These are phyloP conservation scores for Phaeosphaeriaceae sp. DNA, from an alignment of 2,329 filamentous ascomycete genomes.

Conservation along the genomic window DNA sequence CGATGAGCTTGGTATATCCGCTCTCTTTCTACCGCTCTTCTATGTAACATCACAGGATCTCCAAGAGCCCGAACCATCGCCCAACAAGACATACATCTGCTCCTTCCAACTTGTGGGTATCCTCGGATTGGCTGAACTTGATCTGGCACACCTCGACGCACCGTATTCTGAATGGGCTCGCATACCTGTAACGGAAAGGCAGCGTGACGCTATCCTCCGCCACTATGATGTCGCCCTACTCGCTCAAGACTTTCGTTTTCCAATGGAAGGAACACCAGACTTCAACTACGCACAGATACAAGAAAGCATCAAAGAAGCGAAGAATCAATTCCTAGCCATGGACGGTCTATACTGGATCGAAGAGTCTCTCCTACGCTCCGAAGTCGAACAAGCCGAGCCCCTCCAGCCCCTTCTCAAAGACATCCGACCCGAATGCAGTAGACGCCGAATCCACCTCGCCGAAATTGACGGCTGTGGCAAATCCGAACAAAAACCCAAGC, in stretches of 20 bases:
- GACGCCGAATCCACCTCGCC: constrained; percentile 32
- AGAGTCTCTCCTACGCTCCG: constrained; percentile 31
- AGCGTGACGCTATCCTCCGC: constrained; percentile 45
- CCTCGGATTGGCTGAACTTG: constrained; percentile 49
- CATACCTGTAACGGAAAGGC: constrained; percentile 40
- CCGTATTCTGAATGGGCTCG: constrained; percentile 48
- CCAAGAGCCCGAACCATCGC: constrained; percentile 20
- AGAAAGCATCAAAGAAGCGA: constrained; percentile 44
- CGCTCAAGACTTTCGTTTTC: constrained; percentile 48
- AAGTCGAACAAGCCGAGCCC: constrained; percentile 38
- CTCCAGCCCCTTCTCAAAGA: constrained; percentile 38
- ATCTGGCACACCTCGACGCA: constrained; percentile 39
- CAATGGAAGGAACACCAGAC: constrained; percentile 46
- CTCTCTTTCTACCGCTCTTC: constrained; percentile 48
- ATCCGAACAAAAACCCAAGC: constrained; percentile 37
- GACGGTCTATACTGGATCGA: constrained; percentile 49
- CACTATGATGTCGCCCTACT: constrained; percentile 48
- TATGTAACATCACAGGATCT: constrained; percentile 43
- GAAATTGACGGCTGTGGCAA: constrained; percentile 22
- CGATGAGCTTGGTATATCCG: constrained; percentile 47
- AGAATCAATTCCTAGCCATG: constrained; percentile 46
- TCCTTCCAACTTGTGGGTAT: constrained; percentile 50
- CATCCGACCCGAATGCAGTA: constrained; percentile 35
- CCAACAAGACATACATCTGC: constrained; percentile 43
- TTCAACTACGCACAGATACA: constrained; percentile 47